Base-by-base conservation (phyloP, 2,329 filamentous ascomycete genomes). In the Dryadomyces quercivorus region DNA sequence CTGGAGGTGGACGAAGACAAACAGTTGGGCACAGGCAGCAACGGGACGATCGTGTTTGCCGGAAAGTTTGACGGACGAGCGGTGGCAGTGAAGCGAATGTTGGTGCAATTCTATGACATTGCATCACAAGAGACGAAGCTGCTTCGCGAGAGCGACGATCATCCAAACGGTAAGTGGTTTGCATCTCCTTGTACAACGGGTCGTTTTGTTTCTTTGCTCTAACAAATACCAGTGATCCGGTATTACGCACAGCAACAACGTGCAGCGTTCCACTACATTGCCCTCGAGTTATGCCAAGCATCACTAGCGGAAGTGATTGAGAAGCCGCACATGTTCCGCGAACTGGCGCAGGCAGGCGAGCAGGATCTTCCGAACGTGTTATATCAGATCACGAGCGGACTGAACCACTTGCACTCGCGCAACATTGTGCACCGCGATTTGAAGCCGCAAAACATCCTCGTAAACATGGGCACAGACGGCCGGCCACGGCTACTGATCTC, bases 401-500 rank as follows among this genome's bases (percentile, higher is more conserved):
- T 98, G 34, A 84, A 85, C 56, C 91, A 97, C 67, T 74, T 98
- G 10, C 93, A 98, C 69, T 85, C 84, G 18, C 77, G 97, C 46
- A 86, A 93, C 57, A 96, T 98, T 64, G 94, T 98, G 3, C 93
- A 98, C 67, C 87, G 93, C 53, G 93, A 98, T 65, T 80, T 98
- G 63, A 98, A 98, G 67, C 93, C 93, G 0, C 93, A 98, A 64
- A 98, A 98, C 62, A 97, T 98, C 51, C 76, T 98, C 1, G 90
- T 97, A 56, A 80, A 82, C 38, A 83, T 85, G 72, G 82, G 78
- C 60, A 82, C 85, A 61, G 77, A 82, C 56, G 80, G 81, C 45
- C 80, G 77, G 40, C 84, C 90, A 22, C 85, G 92, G n/a, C 77
- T 98, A 42, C 80, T 98, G 5, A 95, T 98, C 40, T 97, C 93